Conservation (phyloP, 768 basidiomycete species). For the Suillus subalutaceus region DNA sequence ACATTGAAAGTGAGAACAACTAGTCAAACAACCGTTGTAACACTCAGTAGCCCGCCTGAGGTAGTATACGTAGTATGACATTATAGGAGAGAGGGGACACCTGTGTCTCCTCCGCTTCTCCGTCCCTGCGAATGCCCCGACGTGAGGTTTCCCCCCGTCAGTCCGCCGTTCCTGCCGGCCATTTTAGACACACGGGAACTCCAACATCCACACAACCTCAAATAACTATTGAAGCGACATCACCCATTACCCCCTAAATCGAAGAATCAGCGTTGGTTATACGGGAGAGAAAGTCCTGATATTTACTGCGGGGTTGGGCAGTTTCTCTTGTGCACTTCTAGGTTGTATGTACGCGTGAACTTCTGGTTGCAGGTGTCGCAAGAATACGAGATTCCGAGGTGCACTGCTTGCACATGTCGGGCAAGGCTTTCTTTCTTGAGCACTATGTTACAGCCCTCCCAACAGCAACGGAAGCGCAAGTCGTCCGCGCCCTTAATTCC, state of each 20-base stretch:
- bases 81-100: background rate
- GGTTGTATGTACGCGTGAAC: constrained; percentile 25
- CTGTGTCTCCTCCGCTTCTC: background rate
- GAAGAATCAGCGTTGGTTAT: background rate
- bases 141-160: background rate
- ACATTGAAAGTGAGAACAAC: background rate
- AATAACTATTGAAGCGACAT: background rate
- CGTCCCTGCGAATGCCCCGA: background rate
- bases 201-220: background rate
- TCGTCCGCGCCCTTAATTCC: constrained; percentile 23
- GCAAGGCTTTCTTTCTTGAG: constrained; percentile 31
- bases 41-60: background rate
- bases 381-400: constrained; percentile 26
- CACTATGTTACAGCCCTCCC: constrained; percentile 16
- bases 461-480: constrained; percentile 16
- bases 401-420: constrained; percentile 28
- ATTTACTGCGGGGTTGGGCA: constrained; percentile 10
- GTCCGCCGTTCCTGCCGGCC: background rate
- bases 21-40: background rate
- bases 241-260: background rate
- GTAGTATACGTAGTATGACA: background rate
- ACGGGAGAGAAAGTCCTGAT: background rate
- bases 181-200: background rate
- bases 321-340: constrained; percentile 21
- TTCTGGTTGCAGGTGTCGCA: constrained; percentile 19